Evolutionary conservation across 768 basidiomycete species (phyloP), one percentile per base, ranked within the genome.

Genomic region (Trametes sanguinea): DNA sequence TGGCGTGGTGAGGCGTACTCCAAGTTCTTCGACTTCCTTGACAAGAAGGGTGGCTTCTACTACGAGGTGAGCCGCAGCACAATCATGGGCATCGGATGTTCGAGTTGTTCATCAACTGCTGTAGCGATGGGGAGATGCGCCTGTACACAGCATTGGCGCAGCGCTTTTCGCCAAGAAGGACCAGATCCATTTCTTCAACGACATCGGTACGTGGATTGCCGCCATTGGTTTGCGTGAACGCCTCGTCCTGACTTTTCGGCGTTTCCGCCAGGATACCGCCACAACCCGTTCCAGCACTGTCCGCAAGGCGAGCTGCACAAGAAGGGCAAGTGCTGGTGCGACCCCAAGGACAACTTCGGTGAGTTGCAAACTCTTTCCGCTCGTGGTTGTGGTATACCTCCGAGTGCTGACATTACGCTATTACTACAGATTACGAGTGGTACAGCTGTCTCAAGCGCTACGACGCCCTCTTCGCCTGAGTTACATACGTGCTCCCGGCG

Each of bases 201-300:
- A 98, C 70, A 92, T 98, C 53, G 95, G 72, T 71, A 32, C 42
- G 66, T 86, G 57, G 30, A 69, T 69, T 54, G 4, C 42, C 30
- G 16, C 16, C 33, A 37, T 14, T 16, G 17, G 44, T 35, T 22
- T 0, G 11, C 11, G 2, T 11, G 11, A 1, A 37, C 35, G 17
- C 33, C 16, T 10, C 2, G 17, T 32, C 6, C 45, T 32, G 45
- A 37, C 32, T n/a, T 8, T 22, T 3, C n/a, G 13, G 10, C 22
- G 14, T 29, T 4, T 22, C 22, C 1, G 1, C 1, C 56, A 72
- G 71, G 88, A 3, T 98, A 97, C 72, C 83, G 87, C 37, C 95
- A 98, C 68, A 88, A 93, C 67, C 94, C 94, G 10, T 98, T 98
- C 85, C 92, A 94, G 73, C 94, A 94, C 73, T 94, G 95, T 73